Evolutionary conservation across 169 alveolate species (phyloP).

Genomic region (Plasmodium billcollinsi): DNA sequence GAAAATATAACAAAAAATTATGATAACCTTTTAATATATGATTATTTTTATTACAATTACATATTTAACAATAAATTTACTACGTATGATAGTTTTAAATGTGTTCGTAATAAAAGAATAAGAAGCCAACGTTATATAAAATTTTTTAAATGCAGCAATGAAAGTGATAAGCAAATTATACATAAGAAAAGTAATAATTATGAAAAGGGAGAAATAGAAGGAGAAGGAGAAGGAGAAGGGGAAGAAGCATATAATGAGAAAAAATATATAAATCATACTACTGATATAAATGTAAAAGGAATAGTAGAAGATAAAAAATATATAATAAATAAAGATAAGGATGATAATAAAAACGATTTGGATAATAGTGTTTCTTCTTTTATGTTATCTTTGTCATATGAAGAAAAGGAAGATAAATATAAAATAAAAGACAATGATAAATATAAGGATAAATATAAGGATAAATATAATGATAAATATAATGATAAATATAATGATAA

Average conservation of each 20-base stretch:
- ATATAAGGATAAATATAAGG: no score
- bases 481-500: no score
- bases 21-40: slow-evolving; percentile 15
- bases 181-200: background rate
- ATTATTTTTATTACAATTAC: slow-evolving; percentile 51
- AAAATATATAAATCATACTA: no score
- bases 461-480: no score
- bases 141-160: slow-evolving; percentile 23
- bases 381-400: no score
- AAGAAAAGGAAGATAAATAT: no score
- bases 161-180: background rate
- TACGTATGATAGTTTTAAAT: slow-evolving; percentile 25
- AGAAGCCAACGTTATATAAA: slow-evolving; percentile 8
- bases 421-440: no score
- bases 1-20: background rate
- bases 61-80: slow-evolving; percentile 27
- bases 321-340: background rate
- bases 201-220: background rate
- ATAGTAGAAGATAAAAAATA: background rate
- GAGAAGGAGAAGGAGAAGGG: background rate
- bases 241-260: background rate
- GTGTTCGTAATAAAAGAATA: slow-evolving; percentile 5
- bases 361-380: no score
- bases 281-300: background rate
- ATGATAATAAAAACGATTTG: no score